Conservation (phyloP, 2,329 filamentous ascomycete genomes). For the Mycocentrospora acerina region DNA sequence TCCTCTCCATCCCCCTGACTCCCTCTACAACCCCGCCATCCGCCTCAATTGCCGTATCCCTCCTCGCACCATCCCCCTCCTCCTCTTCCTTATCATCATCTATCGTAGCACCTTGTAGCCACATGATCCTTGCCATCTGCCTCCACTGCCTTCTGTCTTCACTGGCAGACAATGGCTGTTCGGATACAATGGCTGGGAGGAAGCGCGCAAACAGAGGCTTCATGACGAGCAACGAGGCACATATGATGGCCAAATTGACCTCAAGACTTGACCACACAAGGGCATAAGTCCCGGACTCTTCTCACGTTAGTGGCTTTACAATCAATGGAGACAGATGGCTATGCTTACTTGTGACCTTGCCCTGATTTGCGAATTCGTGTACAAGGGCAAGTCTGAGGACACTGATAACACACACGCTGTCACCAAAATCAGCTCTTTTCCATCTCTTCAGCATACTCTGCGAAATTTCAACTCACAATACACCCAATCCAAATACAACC, state of each 20-base stretch:
- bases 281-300: conserved; percentile 43
- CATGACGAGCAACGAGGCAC: conserved; percentile 47
- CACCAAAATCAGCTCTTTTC: not conserved
- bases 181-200: conserved; percentile 34
- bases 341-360: conserved; percentile 27
- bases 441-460: not conserved
- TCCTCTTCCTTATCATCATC: conserved; percentile 13
- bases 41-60: conserved; percentile 10
- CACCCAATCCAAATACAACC: conserved; percentile 40
- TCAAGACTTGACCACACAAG: conserved; percentile 47
- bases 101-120: conserved; percentile 2
- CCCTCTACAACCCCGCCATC: not conserved
- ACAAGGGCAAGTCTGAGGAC: conserved; percentile 32
- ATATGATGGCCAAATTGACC: conserved; percentile 48
- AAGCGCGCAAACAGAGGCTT: conserved; percentile 43
- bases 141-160: conserved; percentile 14
- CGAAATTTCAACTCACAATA: conserved; percentile 28
- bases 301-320: not conserved
- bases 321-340: not conserved
- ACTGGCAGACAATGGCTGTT: conserved; percentile 15
- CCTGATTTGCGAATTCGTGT: conserved; percentile 14
- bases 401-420: conserved; percentile 32
- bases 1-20: not conserved
- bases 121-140: conserved; percentile 14
- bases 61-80: conserved; percentile 5